Base-by-base conservation (phyloP, 805 yeast species). In the Candida ficus region DNA sequence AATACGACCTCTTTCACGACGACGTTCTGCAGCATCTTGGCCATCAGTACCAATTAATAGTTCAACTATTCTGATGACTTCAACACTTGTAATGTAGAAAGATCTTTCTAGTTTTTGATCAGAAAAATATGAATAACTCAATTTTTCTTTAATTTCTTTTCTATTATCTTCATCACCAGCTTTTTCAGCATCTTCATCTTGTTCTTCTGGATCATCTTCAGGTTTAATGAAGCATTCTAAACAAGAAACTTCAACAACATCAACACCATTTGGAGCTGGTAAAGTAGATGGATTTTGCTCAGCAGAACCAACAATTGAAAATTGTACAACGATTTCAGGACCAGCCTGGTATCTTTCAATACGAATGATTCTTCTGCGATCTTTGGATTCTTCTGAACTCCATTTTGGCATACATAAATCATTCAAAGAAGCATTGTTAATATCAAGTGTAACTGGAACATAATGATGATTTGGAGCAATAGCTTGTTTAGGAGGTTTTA, bases 1-100 rank as follows among this genome's bases (percentile, higher is more conserved):
- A 33, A 80, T 74, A 42, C 86, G 63, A n/a, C 85, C 85, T 35
- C 83, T 57, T 53, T 79, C 85, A 44, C 74, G 68, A 45, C 86
- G 69, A 45, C 77, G 69, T 41, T 73, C 80, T 7, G 65, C 66
- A 5, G 75, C 67, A 41, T 72, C 72, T 39, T 60, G 61, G 26
- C 57, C 53, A 42, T 68, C 68, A 3, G 72, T 65, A 6, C 81
- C 80, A 46, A 80, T 76, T 34, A 80, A 55, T 38, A 78, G 55
- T 58, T 80, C 85, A 23, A 80, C 81, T 47, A 80, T 73, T 57
- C 73, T 78, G 46, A 80, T 73, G 17, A 80, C 83, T 53, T 80
- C 86, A 27, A 80, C 84, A 41, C 80, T 72, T 1, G 86, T 80
- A 41, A 80, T 75, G 60, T 78, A 79, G 54, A 52, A 59, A 7